Evolutionary conservation across 441 rosid species (phyloP).

Genomic region (Kokia cookei): DNA sequence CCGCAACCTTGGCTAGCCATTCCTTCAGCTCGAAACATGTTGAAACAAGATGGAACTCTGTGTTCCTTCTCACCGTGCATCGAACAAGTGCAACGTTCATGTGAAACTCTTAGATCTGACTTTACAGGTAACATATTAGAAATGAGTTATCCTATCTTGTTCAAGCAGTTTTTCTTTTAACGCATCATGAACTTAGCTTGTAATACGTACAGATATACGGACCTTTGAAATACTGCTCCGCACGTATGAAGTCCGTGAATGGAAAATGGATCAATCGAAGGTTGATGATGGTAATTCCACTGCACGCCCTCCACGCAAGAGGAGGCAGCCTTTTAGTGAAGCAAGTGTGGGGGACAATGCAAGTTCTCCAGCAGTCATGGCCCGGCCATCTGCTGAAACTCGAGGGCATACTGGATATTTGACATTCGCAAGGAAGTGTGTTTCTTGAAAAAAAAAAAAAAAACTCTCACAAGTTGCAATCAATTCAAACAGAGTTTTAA

Average conservation of each 20-base stretch:
- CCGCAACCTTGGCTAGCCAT: slow-evolving; percentile 88
- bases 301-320: slow-evolving; percentile 56
- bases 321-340: slow-evolving; percentile 46
- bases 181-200: not conserved
- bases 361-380: slow-evolving; percentile 38
- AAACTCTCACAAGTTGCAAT: too few relatives aligned
- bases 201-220: slow-evolving; percentile 50
- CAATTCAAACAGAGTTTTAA: not conserved
- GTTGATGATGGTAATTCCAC: slow-evolving; percentile 26
- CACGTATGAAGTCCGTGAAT: slow-evolving; percentile 68
- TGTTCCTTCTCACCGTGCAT: slow-evolving; percentile 95
- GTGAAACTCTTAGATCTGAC: slow-evolving; percentile 57
- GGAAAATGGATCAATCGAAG: slow-evolving; percentile 29
- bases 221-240: slow-evolving; percentile 82
- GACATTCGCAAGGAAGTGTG: slow-evolving; percentile 76
- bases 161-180: not conserved
- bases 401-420: slow-evolving; percentile 88
- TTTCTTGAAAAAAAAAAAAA: slow-evolving; percentile 10
- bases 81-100: slow-evolving; percentile 82
- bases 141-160: not conserved
- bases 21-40: slow-evolving; percentile 70
- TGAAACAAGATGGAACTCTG: slow-evolving; percentile 68
- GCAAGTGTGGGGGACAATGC: slow-evolving; percentile 13
- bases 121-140: slow-evolving; percentile 52
- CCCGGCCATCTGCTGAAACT: slow-evolving; percentile 61